Percentiles rank a stretch among this genome's conserved stretches.
phyloP scores from a whole-genome alignment of 169 alveolate genomes.

The Cryptosporidium canis region DNA sequence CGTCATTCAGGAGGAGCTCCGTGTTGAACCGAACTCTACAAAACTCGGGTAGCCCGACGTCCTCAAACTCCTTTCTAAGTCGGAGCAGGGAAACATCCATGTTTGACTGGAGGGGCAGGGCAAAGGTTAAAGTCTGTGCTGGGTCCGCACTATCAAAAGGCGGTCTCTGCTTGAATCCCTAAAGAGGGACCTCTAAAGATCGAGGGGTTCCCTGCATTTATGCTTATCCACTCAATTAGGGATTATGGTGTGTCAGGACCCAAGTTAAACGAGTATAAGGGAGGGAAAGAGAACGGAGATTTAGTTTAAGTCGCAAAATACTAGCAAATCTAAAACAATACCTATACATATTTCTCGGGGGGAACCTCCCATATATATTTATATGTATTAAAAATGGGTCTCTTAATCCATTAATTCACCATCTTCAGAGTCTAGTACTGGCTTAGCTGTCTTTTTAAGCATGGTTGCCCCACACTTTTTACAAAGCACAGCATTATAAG shows the following conservation, averaged over 20 bases:
- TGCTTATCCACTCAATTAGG: too few relatives aligned
- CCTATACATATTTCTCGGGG: not conserved
- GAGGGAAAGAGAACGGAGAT: not conserved
- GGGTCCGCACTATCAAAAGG: not conserved
- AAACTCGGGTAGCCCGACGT: constrained; percentile 53
- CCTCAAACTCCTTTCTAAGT: constrained; percentile 48
- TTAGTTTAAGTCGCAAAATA: not conserved
- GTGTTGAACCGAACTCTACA: constrained; percentile 23
- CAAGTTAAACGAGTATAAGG: not conserved
- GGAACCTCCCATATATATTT: not conserved
- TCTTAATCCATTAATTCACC: not conserved
- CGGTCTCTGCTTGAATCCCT: not conserved
- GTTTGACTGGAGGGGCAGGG: not conserved
- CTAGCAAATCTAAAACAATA: not conserved
- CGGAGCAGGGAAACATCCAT: constrained; percentile 37
- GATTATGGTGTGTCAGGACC: not conserved
- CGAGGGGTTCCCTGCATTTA: not conserved
- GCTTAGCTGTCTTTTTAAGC: constrained; percentile 64
- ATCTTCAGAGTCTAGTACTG: constrained; percentile 10
- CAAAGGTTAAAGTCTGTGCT: not conserved
- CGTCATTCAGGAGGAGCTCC: constrained; percentile 1
- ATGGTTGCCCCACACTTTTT: constrained; percentile 26
- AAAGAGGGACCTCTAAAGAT: not conserved
- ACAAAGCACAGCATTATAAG: constrained; percentile 70
- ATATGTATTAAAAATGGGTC: not conserved